Evolutionary conservation across 2,329 filamentous ascomycete species (phyloP).

Genomic region (Neopestalotiopsis sp.): DNA sequence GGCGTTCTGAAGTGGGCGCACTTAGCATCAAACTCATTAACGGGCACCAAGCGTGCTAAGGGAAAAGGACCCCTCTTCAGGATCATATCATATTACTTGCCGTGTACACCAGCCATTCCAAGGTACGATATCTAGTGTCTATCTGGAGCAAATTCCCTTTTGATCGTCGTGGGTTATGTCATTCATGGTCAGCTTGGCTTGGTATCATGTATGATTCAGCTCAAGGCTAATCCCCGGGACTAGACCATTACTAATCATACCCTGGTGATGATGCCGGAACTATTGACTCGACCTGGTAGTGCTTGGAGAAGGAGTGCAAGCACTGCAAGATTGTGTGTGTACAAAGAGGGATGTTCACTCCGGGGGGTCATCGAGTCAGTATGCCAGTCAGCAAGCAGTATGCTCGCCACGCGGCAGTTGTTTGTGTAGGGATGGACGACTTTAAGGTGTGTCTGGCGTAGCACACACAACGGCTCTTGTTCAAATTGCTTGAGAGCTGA

Average conservation of each 20-base stretch:
- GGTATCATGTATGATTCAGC: background rate
- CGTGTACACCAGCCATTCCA: too few species aligned
- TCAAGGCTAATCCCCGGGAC: background rate
- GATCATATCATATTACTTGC: too few species aligned
- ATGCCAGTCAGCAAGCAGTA: background rate
- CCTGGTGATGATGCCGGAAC: background rate
- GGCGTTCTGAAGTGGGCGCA: background rate
- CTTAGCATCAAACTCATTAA: background rate
- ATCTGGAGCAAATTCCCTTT: too few species aligned
- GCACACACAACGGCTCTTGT: too few species aligned
- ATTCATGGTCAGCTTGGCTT: background rate
- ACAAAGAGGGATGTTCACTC: background rate
- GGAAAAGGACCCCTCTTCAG: background rate
- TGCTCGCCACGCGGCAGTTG: slow-evolving; percentile 1
- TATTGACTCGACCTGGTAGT: background rate
- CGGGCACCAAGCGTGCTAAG: background rate
- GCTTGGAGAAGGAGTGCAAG: background rate
- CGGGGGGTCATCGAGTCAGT: background rate
- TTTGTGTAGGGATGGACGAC: background rate
- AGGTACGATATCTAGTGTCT: too few species aligned
- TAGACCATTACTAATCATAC: background rate
- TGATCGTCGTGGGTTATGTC: background rate
- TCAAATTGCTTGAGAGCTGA: background rate
- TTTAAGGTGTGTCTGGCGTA: background rate
- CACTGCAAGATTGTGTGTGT: background rate